These are phyloP conservation scores for Trematosphaeria pertusa DNA, from an alignment of 2,329 filamentous ascomycete genomes.

Conservation along the genomic window DNA sequence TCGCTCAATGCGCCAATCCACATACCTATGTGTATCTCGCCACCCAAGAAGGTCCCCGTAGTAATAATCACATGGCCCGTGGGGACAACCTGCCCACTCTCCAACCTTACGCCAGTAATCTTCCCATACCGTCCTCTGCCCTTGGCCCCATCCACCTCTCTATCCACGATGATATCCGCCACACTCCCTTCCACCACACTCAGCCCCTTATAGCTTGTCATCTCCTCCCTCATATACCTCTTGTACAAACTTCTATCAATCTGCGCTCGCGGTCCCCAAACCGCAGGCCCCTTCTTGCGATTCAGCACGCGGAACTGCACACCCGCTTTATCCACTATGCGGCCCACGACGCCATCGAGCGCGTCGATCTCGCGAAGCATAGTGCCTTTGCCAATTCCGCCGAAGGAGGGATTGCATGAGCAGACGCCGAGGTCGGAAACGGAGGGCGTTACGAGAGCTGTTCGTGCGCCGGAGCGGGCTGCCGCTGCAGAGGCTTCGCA, in stretches of 20 bases:
- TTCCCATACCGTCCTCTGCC: slow-evolving; percentile 64
- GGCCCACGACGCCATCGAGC: slow-evolving; percentile 85
- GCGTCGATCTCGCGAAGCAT: slow-evolving; percentile 96
- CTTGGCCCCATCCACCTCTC: slow-evolving; percentile 55
- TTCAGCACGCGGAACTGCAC: slow-evolving; percentile 95
- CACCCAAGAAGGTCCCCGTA: slow-evolving; percentile 92
- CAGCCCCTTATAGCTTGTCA: slow-evolving; percentile 78
- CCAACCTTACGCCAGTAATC: slow-evolving; percentile 84
- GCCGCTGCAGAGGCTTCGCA: slow-evolving; percentile 92
- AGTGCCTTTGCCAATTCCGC: slow-evolving; percentile 97
- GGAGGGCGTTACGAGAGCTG: slow-evolving; percentile 87
- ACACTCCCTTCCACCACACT: slow-evolving; percentile 86
- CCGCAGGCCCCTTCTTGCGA: slow-evolving; percentile 86
- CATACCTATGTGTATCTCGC: slow-evolving; percentile 88
- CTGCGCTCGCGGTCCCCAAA: slow-evolving; percentile 96
- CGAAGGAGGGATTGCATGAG: slow-evolving; percentile 96
- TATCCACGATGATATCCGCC: slow-evolving; percentile 83
- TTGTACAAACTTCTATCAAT: slow-evolving; percentile 92
- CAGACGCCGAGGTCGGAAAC: slow-evolving; percentile 90
- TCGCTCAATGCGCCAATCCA: background rate
- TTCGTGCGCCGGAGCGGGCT: slow-evolving; percentile 85
- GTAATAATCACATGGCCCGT: slow-evolving; percentile 89
- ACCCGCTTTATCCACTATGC: slow-evolving; percentile 90
- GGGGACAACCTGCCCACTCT: slow-evolving; percentile 83
- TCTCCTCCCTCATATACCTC: slow-evolving; percentile 87